Base-by-base conservation (phyloP, 495 filamentous ascomycete genomes). In the Chaetomium cochliodes region DNA sequence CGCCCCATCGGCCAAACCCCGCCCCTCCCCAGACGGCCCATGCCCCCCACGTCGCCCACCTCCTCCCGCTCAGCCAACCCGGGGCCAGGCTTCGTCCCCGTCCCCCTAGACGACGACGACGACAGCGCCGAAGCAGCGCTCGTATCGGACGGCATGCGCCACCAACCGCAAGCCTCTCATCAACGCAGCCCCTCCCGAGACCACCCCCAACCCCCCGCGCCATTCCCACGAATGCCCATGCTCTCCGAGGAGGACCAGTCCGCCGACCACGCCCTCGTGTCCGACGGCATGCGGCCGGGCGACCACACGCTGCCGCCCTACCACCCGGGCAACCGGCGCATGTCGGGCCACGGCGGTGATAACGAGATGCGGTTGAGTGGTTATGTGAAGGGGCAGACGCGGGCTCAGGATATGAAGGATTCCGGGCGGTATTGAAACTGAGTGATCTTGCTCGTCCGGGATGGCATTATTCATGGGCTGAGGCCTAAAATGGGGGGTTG, bases 281-380 rank as follows among this genome's bases (percentile, higher is more conserved):
- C 74, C 28, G 77, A 79, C 60, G 77, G 77, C 23, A 68, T 71
- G 62, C 68, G 75, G 41, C 68, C 71, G 15, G 39, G 47, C 0
- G 69, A 61, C 18, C 63, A 66, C 11, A 63, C 49, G 26, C 56
- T 71, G 7, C 69, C 69, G 46, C 60, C 66, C 5, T 71, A 71
- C 49, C 56, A 67, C 6, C 69, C 66, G 5, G 53, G 62, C 47
- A 63, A n/a, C 61, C 65, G 60, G 18, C 68, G 68, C 39, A 79
- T 78, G 76, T 58, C 60, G 6, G 77, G 75, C n/a, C 75, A 79
- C 47, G 73, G 69, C 46, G 57, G 75, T 62, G 68, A 65, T 18
- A 76, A 77, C 50, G 75, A 79, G 41, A 72, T 77, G 72, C 67
- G 74, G 23, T 62, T 77, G 59, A 76, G 74, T 62, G 77, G 68